Conservation (phyloP, 176 grass and related monocot genomes). For the Hordeum marinum region DNA sequence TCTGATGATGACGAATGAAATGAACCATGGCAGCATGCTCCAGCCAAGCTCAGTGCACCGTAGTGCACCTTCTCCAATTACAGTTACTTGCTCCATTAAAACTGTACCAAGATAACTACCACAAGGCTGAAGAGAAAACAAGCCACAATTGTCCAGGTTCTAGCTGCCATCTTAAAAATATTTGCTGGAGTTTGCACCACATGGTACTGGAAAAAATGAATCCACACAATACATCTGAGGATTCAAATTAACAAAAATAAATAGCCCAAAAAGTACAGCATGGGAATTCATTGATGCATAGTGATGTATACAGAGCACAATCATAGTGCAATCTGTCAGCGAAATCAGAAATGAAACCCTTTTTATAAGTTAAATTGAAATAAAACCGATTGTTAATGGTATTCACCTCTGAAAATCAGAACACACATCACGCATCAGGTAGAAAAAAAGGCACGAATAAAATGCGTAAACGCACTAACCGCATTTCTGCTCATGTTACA, state of each 20-base stretch:
- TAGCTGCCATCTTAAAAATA: not conserved
- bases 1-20: not conserved
- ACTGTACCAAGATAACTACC: not conserved
- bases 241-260: too few species aligned
- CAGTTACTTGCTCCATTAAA: constrained; percentile 1
- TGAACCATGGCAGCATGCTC: not conserved
- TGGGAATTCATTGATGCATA: not conserved
- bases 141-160: not conserved
- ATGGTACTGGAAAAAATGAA: not conserved
- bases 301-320: not conserved
- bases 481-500: constrained; percentile 11
- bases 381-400: not conserved
- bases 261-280: not conserved
- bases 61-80: constrained; percentile 4
- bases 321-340: not conserved
- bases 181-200: not conserved
- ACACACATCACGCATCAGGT: not conserved
- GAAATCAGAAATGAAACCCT: not conserved
- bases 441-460: not conserved
- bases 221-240: not conserved
- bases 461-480: not conserved
- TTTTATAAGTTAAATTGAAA: not conserved
- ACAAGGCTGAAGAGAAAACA: not conserved
- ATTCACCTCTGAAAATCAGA: not conserved
- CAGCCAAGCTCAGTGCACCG: not conserved